Evolutionary conservation across 2,329 filamentous ascomycete genomes (phyloP).

Genomic region (Zymoseptoria pseudotritici): DNA sequence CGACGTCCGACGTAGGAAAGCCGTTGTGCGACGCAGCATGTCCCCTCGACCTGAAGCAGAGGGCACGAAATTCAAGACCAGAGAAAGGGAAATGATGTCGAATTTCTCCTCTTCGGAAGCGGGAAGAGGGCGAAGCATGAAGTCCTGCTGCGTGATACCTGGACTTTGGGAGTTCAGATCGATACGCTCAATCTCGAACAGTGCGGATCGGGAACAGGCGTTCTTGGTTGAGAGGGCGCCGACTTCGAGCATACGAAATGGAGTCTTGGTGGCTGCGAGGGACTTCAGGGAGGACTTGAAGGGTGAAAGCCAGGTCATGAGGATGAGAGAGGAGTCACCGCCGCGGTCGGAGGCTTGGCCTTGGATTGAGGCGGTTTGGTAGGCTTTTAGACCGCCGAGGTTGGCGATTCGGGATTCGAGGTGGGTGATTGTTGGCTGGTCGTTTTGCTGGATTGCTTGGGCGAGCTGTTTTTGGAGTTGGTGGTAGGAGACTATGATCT

Average conservation of each 20-base stretch:
- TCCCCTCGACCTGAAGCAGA: conserved; percentile 66
- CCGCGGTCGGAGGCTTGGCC: conserved; percentile 55
- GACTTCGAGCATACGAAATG: conserved; percentile 71
- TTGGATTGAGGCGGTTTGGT: conserved; percentile 56
- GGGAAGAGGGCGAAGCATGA: conserved; percentile 81
- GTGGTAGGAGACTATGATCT: conserved; percentile 54
- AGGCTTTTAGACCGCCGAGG: conserved; percentile 52
- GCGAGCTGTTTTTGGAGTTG: conserved; percentile 51
- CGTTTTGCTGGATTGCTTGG: conserved; percentile 40
- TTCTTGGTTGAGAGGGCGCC: conserved; percentile 81
- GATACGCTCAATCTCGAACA: conserved; percentile 72
- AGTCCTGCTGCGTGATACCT: conserved; percentile 81
- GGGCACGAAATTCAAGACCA: conserved; percentile 92
- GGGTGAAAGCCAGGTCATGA: conserved; percentile 50
- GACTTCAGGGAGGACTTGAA: neutral
- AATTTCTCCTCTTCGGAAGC: conserved; percentile 55
- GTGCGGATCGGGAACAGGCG: conserved; percentile 65
- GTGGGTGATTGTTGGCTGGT: conserved; percentile 33
- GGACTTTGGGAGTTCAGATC: conserved; percentile 81
- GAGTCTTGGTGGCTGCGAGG: conserved; percentile 11
- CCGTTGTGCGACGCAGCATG: conserved; percentile 71
- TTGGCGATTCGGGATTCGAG: conserved; percentile 46
- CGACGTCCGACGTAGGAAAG: conserved; percentile 52
- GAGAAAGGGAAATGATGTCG: conserved; percentile 81
- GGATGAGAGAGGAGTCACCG: conserved; percentile 54